Conservation (phyloP, 805 yeast species). For the Pichia ethanolica region DNA sequence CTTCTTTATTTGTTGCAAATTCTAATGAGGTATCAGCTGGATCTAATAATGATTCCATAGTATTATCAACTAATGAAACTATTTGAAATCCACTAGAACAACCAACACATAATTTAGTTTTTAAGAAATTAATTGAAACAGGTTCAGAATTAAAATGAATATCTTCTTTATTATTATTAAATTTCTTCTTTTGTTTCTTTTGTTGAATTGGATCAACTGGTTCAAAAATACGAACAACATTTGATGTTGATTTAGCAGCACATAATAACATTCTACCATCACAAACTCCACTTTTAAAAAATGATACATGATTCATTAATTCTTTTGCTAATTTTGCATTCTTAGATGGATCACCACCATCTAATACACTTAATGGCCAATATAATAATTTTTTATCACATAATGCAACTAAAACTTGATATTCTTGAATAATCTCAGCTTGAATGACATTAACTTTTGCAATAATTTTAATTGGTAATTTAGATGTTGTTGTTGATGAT, state of each 20-base stretch:
- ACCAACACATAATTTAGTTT: slow-evolving; percentile 86
- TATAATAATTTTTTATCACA: slow-evolving; percentile 77
- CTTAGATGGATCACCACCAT: slow-evolving; percentile 39
- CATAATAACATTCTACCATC: slow-evolving; percentile 83
- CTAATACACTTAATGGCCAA: slow-evolving; percentile 64
- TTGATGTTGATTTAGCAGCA: slow-evolving; percentile 80
- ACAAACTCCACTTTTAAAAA: slow-evolving; percentile 90
- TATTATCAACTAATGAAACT: slow-evolving; percentile 75
- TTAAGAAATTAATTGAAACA: slow-evolving; percentile 81
- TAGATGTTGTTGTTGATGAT: slow-evolving; percentile 39
- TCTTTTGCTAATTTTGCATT: slow-evolving; percentile 65
- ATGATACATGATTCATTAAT: slow-evolving; percentile 78
- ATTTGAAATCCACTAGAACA: slow-evolving; percentile 96
- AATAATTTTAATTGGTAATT: slow-evolving; percentile 50
- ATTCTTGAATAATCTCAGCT: slow-evolving; percentile 86
- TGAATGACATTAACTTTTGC: slow-evolving; percentile 75
- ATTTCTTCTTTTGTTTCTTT: slow-evolving; percentile 59
- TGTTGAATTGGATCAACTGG: slow-evolving; percentile 70
- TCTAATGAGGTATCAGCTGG: slow-evolving; percentile 98
- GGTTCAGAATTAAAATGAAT: slow-evolving; percentile 83
- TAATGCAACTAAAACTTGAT: slow-evolving; percentile 70
- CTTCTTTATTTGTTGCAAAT: slow-evolving; percentile 79
- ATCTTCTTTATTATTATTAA: slow-evolving; percentile 63
- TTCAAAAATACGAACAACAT: slow-evolving; percentile 75
- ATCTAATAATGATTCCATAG: slow-evolving; percentile 83